Evolutionary conservation across 352 stramenopile species (phyloP).

Genomic region (Pilasporangium apinafurcum): DNA sequence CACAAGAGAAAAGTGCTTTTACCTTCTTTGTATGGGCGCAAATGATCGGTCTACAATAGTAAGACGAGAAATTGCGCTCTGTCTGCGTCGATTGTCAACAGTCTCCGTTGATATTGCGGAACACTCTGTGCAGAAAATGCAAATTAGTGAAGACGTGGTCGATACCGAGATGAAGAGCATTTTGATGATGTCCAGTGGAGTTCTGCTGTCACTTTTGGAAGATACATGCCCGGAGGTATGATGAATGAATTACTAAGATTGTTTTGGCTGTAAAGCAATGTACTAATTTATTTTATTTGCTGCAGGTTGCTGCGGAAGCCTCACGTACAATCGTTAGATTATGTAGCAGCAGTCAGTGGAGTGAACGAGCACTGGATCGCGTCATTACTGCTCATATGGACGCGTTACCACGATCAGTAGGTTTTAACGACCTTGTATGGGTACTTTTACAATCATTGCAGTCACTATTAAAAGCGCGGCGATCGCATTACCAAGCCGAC

Average conservation of each 20-base stretch:
- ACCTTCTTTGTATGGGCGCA: slow-evolving; percentile 31
- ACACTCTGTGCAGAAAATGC: slow-evolving; percentile 42
- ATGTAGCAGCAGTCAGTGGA: slow-evolving; percentile 14
- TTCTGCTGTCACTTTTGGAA: slow-evolving; percentile 53
- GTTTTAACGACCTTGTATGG: slow-evolving; percentile 1
- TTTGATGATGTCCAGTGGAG: slow-evolving; percentile 58
- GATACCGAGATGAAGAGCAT: slow-evolving; percentile 29
- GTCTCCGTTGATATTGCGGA: slow-evolving; percentile 14
- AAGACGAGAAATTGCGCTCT: slow-evolving; percentile 27
- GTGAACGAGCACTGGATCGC: slow-evolving; percentile 27
- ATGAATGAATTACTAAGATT: not conserved
- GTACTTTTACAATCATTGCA: slow-evolving; percentile 21
- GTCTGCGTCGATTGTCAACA: slow-evolving; percentile 19
- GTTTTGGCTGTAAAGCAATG: not conserved
- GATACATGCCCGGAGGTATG: slow-evolving; percentile 25
- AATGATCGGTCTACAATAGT: slow-evolving; percentile 25
- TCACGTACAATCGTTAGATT: slow-evolving; percentile 36
- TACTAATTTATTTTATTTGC: not conserved
- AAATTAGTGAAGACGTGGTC: slow-evolving; percentile 39
- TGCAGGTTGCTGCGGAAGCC: slow-evolving; percentile 33
- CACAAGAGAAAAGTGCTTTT: slow-evolving; percentile 42
- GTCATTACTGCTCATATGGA: slow-evolving; percentile 47
- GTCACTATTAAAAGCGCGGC: slow-evolving; percentile 16
- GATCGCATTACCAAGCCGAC: slow-evolving; percentile 6
- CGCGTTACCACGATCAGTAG: slow-evolving; percentile 14